phyloP scores from a whole-genome alignment of 768 basidiomycete genomes.

The Boletus sensibilis region DNA sequence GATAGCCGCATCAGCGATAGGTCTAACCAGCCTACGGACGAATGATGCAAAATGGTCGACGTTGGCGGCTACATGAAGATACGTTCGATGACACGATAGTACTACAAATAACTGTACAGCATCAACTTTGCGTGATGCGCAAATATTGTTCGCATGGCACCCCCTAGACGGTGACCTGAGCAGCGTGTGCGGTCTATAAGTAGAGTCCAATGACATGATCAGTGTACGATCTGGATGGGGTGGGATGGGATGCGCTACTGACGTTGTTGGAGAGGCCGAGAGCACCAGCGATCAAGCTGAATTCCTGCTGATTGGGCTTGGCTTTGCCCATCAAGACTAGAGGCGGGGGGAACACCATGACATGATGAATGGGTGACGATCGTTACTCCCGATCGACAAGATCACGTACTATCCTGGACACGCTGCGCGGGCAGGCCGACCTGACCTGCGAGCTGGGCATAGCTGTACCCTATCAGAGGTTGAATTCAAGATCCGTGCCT shows the following conservation, averaged over 20 bases:
- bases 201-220: not conserved
- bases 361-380: not conserved
- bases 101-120: slow-evolving; percentile 15
- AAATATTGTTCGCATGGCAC: not conserved
- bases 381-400: not conserved
- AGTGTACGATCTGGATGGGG: not conserved
- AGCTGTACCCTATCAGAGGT: slow-evolving; percentile 2
- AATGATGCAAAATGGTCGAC: not conserved
- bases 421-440: slow-evolving; percentile 45
- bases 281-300: slow-evolving; percentile 43
- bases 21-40: not conserved
- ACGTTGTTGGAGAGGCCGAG: slow-evolving; percentile 43
- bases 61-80: not conserved
- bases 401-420: slow-evolving; percentile 51
- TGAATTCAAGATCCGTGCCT: not conserved
- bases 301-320: slow-evolving; percentile 49
- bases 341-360: not conserved
- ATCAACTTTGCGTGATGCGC: not conserved
- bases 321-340: slow-evolving; percentile 48
- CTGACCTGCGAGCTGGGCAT: slow-evolving; percentile 42
- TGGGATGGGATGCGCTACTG: not conserved
- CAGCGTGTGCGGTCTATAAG: not conserved
- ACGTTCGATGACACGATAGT: slow-evolving; percentile 3
- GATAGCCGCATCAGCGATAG: not conserved
- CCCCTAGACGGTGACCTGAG: not conserved